Base-by-base conservation (phyloP, 805 yeast species). In the Pichia heedii region DNA sequence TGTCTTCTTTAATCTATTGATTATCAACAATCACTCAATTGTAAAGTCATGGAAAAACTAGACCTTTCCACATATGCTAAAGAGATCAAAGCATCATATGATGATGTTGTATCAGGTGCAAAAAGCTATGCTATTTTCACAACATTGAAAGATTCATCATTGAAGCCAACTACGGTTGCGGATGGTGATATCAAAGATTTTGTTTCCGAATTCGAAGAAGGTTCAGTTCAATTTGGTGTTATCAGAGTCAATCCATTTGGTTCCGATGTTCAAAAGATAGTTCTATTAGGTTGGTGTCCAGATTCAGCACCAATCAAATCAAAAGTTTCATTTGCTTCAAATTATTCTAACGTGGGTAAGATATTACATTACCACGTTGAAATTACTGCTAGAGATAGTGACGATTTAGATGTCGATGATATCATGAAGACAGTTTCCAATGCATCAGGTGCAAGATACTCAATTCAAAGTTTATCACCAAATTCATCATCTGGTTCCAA, bases 391-490 rank as follows among this genome's bases (percentile, higher is more conserved):
- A 79, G 97, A 66, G 95, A 86, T 58, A 70, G 76, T 36, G 96
- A 88, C 57, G 98, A 93, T 62, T 72, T 94, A 60, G 84, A 86
- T 54, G 83, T 84, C 36, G 72, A 72, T 22, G 94, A 84, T 47
- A 74, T 93, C 45, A 62, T 87, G 52, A 71, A 77, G 36, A 80
- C 86, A 50, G 79, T 93, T 39, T 79, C 85, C 50, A 83, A 86
- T 52, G 96, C 97, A 29, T 84, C 97, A 2, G 98, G 98, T 55
- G 96, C 98, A 16, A 80, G 95, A 58, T 93, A 93, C 66, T 81
- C 93, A 5, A 75, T 77, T 43, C 85, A 78, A 55, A 48, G 56
- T 32, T 45, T 63, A 37, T 36, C 57, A 8, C 50, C 48, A 19
- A 44, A 45, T 15, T 45, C 51, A 16, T 39, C 53, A 2, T 40